Base-by-base conservation (phyloP, 2,329 filamentous ascomycete genomes). In the Kalaharituber pfeilii region DNA sequence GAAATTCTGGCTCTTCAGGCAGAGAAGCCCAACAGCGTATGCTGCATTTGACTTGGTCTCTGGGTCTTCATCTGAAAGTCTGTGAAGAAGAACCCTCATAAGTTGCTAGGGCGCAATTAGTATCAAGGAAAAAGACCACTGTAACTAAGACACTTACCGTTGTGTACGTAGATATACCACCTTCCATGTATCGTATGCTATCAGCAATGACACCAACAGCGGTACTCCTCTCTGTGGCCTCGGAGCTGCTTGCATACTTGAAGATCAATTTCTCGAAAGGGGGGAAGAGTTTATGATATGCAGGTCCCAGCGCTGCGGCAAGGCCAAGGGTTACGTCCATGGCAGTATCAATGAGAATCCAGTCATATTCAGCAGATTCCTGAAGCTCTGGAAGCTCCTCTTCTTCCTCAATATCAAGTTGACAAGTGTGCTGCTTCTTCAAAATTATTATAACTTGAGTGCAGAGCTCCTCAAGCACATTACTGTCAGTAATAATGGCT, bases 31-130 rank as follows among this genome's bases (percentile, higher is more conserved):
- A 55, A 84, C 79, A 53, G 86, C 91, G 65, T 94, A 98, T 5
- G 88, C 87, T 22, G 91, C 86, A 67, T 96, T 96, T 62, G 87
- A 94, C 73, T 91, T 93, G 57, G 87, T 86, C 71, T 95, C 86
- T 29, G 81, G 73, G 66, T 98, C 88, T 65, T 91, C 84, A 65
- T 98, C 91, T 9, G 80, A 80, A 11, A 98, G 76, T 53, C 89
- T 85, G 70, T 93, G 88, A 55, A 93, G 71, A 30, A 96, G 75
- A 5, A 93, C 74, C 69, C 84, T 84, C 65, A 94, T 75, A 58
- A 96, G 77, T 47, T 75, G 57, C 59, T 61, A 33, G 20, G 6
- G 33, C 8, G 39, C 13, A 53, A 50, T 28, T 24, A 13, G 11
- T 28, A 44, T 24, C 45, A 26, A 29, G 6, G 15, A 13, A 36